These are phyloP conservation scores for Arabis hirsuta DNA, from an alignment of 345 rosid genomes.

Conservation along the genomic window DNA sequence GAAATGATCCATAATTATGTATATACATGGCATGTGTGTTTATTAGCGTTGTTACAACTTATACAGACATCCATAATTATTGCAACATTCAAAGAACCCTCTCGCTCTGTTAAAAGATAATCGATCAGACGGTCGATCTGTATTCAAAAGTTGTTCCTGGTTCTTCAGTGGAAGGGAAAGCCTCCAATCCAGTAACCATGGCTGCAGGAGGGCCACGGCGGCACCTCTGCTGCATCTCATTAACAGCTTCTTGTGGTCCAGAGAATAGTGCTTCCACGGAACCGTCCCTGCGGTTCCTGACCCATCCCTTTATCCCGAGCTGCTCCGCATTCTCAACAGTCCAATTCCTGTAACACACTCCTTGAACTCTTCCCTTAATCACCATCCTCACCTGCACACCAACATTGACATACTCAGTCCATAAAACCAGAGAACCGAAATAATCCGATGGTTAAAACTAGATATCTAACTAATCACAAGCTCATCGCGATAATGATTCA, in stretches of 20 bases:
- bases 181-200: constrained; percentile 70
- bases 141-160: constrained; percentile 69
- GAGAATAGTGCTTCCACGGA: constrained; percentile 89
- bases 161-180: constrained; percentile 70
- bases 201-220: constrained; percentile 84
- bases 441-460: not conserved
- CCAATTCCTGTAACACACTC: constrained; percentile 93
- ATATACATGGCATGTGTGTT: not conserved
- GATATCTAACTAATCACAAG: not conserved
- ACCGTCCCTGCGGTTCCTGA: constrained; percentile 85
- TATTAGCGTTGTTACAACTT: not conserved
- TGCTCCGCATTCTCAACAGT: constrained; percentile 73
- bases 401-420: constrained; percentile 6
- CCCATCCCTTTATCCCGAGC: constrained; percentile 90
- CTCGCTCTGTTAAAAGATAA: not conserved
- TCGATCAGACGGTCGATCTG: constrained; percentile 61
- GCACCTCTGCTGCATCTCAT: constrained; percentile 89
- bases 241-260: constrained; percentile 60
- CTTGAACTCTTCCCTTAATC: constrained; percentile 89
- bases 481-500: not conserved
- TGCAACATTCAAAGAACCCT: not conserved
- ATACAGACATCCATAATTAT: not conserved
- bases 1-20: not conserved
- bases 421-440: not conserved
- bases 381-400: constrained; percentile 64